Conservation (phyloP, 345 rosid genomes). For the Excoecaria agallocha region DNA sequence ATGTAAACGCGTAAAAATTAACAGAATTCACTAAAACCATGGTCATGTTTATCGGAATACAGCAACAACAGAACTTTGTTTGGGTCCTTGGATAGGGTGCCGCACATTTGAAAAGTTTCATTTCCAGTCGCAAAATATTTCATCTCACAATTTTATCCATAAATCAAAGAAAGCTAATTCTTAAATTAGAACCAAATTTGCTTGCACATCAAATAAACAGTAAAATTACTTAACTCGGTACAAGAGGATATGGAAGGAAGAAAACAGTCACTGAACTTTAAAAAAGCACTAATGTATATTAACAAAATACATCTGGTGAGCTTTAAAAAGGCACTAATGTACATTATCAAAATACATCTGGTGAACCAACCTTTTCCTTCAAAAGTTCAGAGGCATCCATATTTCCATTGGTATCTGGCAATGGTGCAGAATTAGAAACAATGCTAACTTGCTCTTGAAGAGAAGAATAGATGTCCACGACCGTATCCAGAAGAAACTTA, state of each 20-base stretch:
- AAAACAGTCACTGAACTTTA: not conserved
- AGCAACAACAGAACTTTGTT: not conserved
- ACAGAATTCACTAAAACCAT: not conserved
- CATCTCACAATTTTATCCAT: not conserved
- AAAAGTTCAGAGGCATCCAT: constrained; percentile 73
- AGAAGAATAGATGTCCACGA: constrained; percentile 66
- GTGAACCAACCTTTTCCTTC: constrained; percentile 73
- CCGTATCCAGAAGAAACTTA: constrained; percentile 87
- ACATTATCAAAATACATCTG: not conserved
- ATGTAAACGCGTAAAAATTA: not conserved
- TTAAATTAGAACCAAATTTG: not conserved
- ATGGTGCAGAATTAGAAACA: constrained; percentile 51
- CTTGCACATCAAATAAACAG: not conserved
- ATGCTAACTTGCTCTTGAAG: constrained; percentile 71
- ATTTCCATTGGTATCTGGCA: constrained; percentile 47
- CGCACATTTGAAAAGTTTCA: not conserved
- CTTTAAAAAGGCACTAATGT: not conserved
- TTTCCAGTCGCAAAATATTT: not conserved
- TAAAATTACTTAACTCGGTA: not conserved
- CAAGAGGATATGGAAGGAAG: not conserved
- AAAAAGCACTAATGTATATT: not conserved
- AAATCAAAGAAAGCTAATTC: not conserved
- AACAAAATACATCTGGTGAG: not conserved
- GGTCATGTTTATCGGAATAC: not conserved
- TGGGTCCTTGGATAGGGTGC: not conserved